Base-by-base conservation (phyloP, 2,329 filamentous ascomycete species). In the Penicillium rolfsii region DNA sequence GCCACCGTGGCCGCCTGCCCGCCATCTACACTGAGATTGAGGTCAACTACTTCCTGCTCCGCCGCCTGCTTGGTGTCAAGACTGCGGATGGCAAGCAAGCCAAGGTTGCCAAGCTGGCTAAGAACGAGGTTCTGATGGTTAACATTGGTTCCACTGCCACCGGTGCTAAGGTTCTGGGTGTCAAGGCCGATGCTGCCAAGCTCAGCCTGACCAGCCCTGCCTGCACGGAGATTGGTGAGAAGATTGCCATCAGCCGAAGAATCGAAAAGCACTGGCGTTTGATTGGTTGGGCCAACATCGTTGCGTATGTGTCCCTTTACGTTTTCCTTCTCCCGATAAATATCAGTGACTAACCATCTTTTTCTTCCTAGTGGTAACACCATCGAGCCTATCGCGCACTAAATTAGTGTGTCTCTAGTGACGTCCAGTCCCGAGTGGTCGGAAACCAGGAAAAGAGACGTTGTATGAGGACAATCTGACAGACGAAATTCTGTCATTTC, bases 81-180 rank as follows among this genome's bases (percentile, higher is more conserved):
- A 97, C 95, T 50, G 93, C 94, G 65, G 95, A 99, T 71, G 95
- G 95, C 77, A 99, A 99, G 85, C 95, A 98, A 82, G 94, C 94
- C 74, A 99, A 99, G 89, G 95, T 99, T 69, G 93, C 93, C 72
- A 99, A 99, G 84, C 85, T 99, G 67, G 85, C 93, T 60, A 99
- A 98, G 88, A 97, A 97, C 81, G 95, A 99, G 80, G 93, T 98
- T 73, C 89, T 99, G 80, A 98, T 99, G 95, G 95, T 99, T 68
- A 99, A 99, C 84, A 99, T 99, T 76, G 95, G 95, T 64, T 97
- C 92, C 40, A 98, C 94, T 9, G 96, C 95, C 50, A 97, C 94
- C 14, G 95, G 95, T 80, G 95, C 95, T 69, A 99, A 98, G 87
- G 92, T 99, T 57, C 87, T 95, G 61, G 94, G 92, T 73, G 96